Conservation (phyloP, 1,139 yeast species). For the Kurtzmaniella quercitrusa region DNA sequence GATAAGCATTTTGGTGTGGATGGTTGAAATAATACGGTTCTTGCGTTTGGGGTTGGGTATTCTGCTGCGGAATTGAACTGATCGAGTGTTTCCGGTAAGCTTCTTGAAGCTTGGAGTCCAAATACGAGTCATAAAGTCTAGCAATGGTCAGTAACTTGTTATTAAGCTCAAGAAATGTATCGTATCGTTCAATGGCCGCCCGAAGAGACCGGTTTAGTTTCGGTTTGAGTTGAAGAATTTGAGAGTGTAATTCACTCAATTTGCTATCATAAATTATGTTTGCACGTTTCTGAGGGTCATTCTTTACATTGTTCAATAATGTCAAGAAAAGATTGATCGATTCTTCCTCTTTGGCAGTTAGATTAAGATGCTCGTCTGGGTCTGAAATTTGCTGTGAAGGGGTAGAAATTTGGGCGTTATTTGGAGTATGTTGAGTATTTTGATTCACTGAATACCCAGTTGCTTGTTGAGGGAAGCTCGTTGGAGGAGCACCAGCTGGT, state of each 20-base stretch:
- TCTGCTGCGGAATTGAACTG: constrained; percentile 5
- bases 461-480: constrained; percentile 5
- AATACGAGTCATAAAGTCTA: constrained; percentile 70
- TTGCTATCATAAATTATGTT: constrained; percentile 57
- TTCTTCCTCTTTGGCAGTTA: constrained; percentile 61
- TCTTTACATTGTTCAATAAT: constrained; percentile 51
- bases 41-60: background rate
- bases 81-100: constrained; percentile 39
- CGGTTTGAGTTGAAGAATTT: constrained; percentile 66
- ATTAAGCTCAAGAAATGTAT: constrained; percentile 69
- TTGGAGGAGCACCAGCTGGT: constrained; percentile 8
- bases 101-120: constrained; percentile 61
- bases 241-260: constrained; percentile 60
- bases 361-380: constrained; percentile 19
- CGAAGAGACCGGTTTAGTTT: constrained; percentile 66
- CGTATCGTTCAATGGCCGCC: constrained; percentile 63
- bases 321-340: constrained; percentile 68
- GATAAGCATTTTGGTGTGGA: constrained; percentile 1
- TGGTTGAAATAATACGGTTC: background rate
- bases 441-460: constrained; percentile 1
- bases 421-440: constrained; percentile 6
- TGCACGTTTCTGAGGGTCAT: constrained; percentile 44
- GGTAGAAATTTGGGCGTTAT: too few relatives aligned
- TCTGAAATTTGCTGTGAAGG: constrained; percentile 12
- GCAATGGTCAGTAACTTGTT: constrained; percentile 77